Base-by-base conservation (phyloP, 2,329 filamentous ascomycete species). In the Cytospora mali region DNA sequence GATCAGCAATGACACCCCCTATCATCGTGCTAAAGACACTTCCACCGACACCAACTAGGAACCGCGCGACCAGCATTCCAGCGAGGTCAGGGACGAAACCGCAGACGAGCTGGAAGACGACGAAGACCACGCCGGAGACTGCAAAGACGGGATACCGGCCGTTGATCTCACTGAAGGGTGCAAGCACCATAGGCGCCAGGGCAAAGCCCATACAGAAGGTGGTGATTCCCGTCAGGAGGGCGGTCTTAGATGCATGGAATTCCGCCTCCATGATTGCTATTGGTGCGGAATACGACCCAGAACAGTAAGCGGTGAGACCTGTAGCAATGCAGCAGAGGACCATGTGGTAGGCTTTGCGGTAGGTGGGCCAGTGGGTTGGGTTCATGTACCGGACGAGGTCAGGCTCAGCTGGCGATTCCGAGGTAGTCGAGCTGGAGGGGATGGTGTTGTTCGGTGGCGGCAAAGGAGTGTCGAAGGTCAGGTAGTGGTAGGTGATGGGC, bases 11-110 rank as follows among this genome's bases (percentile, higher is more conserved):
- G 4, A 97, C 90, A 4, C 93, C 93, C n/a, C 93, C 93, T 0
- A 96, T 89, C 83, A 97, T 93, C 25, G 92, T 95, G 51, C 89
- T 92, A 72, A 96, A 96, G 0, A 82, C 87, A 55, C 88, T 92
- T 6, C 86, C 88, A 7, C 90, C 91, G n/a, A 87, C 85, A 1
- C 93, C 93, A 11, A 87, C 84, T 53, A 95, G 81, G 72, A 97
- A 90, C 1, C 93, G 85, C 0, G 88, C 84, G 2, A 93, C 76
- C 0, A 96, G 74, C 83, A 97, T 90, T 3, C 90, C 92, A 0
- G 84, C 84, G 66, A 91, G 86, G 2, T 84, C 84, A 0, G 81
- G 79, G 6, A 92, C 90, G 0, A 91, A 79, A 5, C 90, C 91
- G 71, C 90, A 93, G 6, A 88, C 86, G 29, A 91, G 81, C 71